Conservation (phyloP, 2,329 filamentous ascomycete species). For the Mollisiaceae sp. region DNA sequence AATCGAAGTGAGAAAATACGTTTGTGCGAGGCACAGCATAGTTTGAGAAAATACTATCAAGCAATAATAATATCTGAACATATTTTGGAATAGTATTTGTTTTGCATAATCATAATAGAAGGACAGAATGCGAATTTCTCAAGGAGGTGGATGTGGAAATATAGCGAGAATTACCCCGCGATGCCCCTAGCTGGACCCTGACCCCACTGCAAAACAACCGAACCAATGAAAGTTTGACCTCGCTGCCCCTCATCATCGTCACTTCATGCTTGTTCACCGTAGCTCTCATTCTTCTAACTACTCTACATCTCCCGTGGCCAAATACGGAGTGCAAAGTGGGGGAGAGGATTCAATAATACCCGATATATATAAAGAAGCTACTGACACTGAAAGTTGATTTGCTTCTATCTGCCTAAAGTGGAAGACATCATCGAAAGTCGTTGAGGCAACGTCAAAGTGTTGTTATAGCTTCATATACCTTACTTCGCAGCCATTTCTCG, state of each 20-base stretch:
- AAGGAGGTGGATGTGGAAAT: not conserved
- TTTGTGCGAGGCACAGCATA: too few species aligned
- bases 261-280: not conserved
- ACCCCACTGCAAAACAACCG: not conserved
- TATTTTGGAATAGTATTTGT: too few species aligned
- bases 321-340: not conserved
- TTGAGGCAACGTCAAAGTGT: not conserved
- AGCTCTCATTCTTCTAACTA: not conserved
- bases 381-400: not conserved
- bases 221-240: constrained; percentile 1
- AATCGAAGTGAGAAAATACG: too few species aligned
- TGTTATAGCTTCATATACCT: not conserved
- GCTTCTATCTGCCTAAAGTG: not conserved
- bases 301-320: not conserved
- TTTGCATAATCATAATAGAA: not conserved
- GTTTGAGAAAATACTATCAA: too few species aligned
- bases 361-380: not conserved
- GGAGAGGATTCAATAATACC: not conserved
- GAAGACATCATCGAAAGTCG: not conserved
- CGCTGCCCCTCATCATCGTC: not conserved
- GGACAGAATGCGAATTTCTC: not conserved
- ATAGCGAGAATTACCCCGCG: constrained; percentile 15
- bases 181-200: not conserved
- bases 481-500: not conserved
- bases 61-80: too few species aligned